Percentiles rank a stretch among this genome's conserved stretches.
These are phyloP conservation scores for Nymphaea thermarum DNA, from an alignment of 164 flowering plant species.

Conservation along the genomic window DNA sequence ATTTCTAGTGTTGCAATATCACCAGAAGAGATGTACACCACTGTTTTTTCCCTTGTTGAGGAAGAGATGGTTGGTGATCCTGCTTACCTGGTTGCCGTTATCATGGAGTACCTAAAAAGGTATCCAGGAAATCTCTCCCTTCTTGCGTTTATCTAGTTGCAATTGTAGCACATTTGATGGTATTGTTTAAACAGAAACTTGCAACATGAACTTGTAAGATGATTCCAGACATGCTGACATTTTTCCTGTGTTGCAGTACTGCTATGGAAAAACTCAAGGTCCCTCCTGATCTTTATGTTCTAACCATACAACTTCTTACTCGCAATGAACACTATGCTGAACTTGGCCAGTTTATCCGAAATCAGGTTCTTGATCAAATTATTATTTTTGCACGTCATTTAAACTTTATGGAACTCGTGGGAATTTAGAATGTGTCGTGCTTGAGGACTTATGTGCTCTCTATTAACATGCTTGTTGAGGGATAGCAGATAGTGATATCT, in stretches of 20 bases:
- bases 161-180: background rate
- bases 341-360: slow-evolving; percentile 54
- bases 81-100: slow-evolving; percentile 62
- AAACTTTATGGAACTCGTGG: too few relatives aligned
- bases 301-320: slow-evolving; percentile 63
- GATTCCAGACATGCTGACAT: background rate
- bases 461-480: too few relatives aligned
- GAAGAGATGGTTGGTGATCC: slow-evolving; percentile 86
- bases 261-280: slow-evolving; percentile 62
- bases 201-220: background rate
- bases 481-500: too few relatives aligned
- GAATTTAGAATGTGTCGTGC: too few relatives aligned
- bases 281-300: slow-evolving; percentile 54
- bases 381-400: too few relatives aligned
- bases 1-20: slow-evolving; percentile 62
- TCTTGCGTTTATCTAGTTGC: background rate
- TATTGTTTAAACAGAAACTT: too few relatives aligned
- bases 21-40: slow-evolving; percentile 77
- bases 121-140: slow-evolving; percentile 10
- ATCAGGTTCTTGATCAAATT: slow-evolving; percentile 9
- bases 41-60: slow-evolving; percentile 71
- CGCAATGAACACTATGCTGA: slow-evolving; percentile 67
- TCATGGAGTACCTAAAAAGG: slow-evolving; percentile 87
- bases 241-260: slow-evolving; percentile 35
- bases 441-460: too few relatives aligned